Evolutionary conservation across 306 rosid species (phyloP).

Genomic region (Hippophae rhamnoides): DNA sequence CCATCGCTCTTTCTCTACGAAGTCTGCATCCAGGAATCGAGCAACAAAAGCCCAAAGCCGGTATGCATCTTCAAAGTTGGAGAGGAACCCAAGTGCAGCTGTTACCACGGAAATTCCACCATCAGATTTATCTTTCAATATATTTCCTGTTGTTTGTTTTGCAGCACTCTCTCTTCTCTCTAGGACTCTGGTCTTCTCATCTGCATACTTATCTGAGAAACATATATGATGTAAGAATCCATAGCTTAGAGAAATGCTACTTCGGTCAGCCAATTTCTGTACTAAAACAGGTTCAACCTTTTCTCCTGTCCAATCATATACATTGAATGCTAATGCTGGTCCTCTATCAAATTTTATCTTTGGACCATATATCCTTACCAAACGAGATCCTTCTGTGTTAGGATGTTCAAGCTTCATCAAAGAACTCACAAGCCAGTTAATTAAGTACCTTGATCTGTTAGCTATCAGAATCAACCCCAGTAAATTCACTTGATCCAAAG

Average conservation of each 20-base stretch:
- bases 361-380: constrained; percentile 79
- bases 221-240: constrained; percentile 61
- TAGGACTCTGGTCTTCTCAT: constrained; percentile 43
- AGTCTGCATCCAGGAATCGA: constrained; percentile 83
- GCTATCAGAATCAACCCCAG: constrained; percentile 45
- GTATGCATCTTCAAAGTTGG: constrained; percentile 67
- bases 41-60: constrained; percentile 89
- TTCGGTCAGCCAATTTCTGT: constrained; percentile 86
- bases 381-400: constrained; percentile 39
- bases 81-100: constrained; percentile 73
- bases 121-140: constrained; percentile 33
- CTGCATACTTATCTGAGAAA: constrained; percentile 68
- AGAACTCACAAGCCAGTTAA: constrained; percentile 81
- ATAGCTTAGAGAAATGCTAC: constrained; percentile 66
- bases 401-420: constrained; percentile 84
- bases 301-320: constrained; percentile 90
- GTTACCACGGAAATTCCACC: constrained; percentile 70
- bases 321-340: constrained; percentile 79
- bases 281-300: constrained; percentile 81
- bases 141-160: constrained; percentile 16
- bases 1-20: constrained; percentile 93
- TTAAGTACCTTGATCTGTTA: constrained; percentile 63
- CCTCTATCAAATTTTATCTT: constrained; percentile 76
- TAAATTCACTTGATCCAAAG: constrained; percentile 73
- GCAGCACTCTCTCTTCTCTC: constrained; percentile 35